phyloP scores from a whole-genome alignment of 371 early-diverging fungal genomes.

The Fennellomyces sp. region DNA sequence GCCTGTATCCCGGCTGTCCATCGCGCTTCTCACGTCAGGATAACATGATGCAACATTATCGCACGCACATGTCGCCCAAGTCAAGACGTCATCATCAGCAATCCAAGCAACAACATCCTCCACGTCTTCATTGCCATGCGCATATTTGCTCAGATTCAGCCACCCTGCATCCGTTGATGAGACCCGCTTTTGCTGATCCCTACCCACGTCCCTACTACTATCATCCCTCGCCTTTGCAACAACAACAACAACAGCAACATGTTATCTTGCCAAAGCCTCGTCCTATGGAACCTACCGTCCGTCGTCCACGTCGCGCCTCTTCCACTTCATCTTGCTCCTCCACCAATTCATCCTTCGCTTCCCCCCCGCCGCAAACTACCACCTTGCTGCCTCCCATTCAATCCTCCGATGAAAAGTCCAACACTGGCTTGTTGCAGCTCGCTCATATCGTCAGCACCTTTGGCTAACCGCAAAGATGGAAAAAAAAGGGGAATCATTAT shows the following conservation, averaged over 20 bases:
- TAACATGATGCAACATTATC: constrained; percentile 90
- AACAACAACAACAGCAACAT: not conserved
- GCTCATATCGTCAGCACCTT: constrained; percentile 33
- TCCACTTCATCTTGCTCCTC: constrained; percentile 17
- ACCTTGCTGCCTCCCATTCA: constrained; percentile 13
- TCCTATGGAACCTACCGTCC: constrained; percentile 17
- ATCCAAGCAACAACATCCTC: constrained; percentile 12
- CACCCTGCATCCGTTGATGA: constrained; percentile 6
- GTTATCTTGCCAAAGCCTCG: constrained; percentile 16
- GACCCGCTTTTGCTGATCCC: constrained; percentile 8
- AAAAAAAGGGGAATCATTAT: not conserved
- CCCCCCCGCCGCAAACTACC: constrained; percentile 15
- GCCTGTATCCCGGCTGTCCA: constrained; percentile 77
- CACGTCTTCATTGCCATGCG: constrained; percentile 14
- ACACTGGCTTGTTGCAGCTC: constrained; percentile 22
- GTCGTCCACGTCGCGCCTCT: constrained; percentile 13
- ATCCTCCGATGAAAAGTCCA: constrained; percentile 7
- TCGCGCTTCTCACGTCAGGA: constrained; percentile 87
- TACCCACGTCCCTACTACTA: not conserved
- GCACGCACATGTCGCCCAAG: constrained; percentile 72
- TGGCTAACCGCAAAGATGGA: constrained; percentile 17
- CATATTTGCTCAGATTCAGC: constrained; percentile 16
- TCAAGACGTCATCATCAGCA: constrained; percentile 10
- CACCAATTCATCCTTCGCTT: constrained; percentile 10
- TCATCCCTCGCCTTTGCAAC: not conserved